Evolutionary conservation across 1,284 basidiomycete species (phyloP), one percentile per base, ranked within the genome.

Genomic region (Anthracocystis setariae): DNA sequence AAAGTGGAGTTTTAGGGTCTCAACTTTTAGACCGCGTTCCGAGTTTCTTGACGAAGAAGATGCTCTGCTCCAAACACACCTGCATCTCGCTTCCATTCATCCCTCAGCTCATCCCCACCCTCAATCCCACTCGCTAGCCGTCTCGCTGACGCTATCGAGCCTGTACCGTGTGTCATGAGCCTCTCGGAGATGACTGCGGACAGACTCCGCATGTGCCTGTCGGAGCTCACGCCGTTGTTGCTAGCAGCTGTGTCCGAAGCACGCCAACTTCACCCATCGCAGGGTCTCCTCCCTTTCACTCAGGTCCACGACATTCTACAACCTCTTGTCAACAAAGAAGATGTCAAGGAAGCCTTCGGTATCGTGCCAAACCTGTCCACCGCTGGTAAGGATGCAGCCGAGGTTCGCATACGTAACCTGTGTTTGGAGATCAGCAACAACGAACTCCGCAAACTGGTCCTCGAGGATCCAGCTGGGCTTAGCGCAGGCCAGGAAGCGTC

Each of bases 371-470:
- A 37, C 40, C 49, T 52, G 13, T 40, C 58, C 1, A 23, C 35
- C 13, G 45, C 45, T 17, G 61, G 57, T 8, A 64, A 56, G 33
- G 59, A 56, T 25, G 60, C 55, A 2, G 38, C 38, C 12, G 54
- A 50, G 13, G 48, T 59, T 8, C 64, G 70, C 0, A 5, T 58
- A 5, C 64, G 70, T 27, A 73, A 73, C 23, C 42, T 73, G 2
- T 68, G 70, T 45, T 17, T 73, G 18, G 70, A 73, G 49, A 40
- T 64, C 38, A 60, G 57, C 70, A 73, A 68, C 57, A 73, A 73
- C 35, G 52, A 73, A 18, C 61, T 68, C n/a, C 64, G 70, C 37
- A 59, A 62, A 39, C 24, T 68, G 10, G 65, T 73, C 18, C 38
- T 71, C 20, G 68, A 71, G 21, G 44, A 64, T 20, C 24, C 61